Percentiles rank a stretch among this genome's conserved stretches.
phyloP scores from a whole-genome alignment of 2,329 filamentous ascomycete genomes.

The Penicillium italicum region DNA sequence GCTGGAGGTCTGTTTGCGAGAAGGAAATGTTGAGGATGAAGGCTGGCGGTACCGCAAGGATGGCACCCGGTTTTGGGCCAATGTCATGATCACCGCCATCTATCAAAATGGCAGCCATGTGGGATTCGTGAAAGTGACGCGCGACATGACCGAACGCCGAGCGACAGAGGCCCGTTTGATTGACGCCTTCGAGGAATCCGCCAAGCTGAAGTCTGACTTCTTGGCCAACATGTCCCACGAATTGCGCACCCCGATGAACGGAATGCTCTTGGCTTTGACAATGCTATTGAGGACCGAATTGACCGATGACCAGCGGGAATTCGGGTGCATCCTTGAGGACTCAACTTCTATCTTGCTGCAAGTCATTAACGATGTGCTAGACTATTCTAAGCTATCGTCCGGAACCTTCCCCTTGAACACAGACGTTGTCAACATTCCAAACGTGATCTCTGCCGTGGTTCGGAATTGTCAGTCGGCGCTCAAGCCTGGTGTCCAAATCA shows the following conservation, averaged over 20 bases:
- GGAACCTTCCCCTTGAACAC: conserved; percentile 57
- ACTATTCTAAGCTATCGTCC: conserved; percentile 61
- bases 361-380: conserved; percentile 64
- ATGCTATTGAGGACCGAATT: conserved; percentile 55
- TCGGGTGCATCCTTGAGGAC: conserved; percentile 56
- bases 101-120: conserved; percentile 52
- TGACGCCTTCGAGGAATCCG: conserved; percentile 58
- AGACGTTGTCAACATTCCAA: conserved; percentile 50
- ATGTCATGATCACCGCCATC: conserved; percentile 57
- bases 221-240: conserved; percentile 63
- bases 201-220: conserved; percentile 60
- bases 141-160: conserved; percentile 56
- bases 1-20: conserved; percentile 51
- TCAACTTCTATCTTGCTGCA: conserved; percentile 57
- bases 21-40: conserved; percentile 57
- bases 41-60: conserved; percentile 59
- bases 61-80: conserved; percentile 59
- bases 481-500: conserved; percentile 48
- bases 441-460: conserved; percentile 48
- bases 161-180: conserved; percentile 55
- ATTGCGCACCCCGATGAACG: conserved; percentile 63
- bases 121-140: conserved; percentile 58
- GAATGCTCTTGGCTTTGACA: conserved; percentile 57
- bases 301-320: conserved; percentile 54
- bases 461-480: conserved; percentile 49